phyloP scores from a whole-genome alignment of 192 early-diverging fungal genomes.

The Linnemannia exigua region DNA sequence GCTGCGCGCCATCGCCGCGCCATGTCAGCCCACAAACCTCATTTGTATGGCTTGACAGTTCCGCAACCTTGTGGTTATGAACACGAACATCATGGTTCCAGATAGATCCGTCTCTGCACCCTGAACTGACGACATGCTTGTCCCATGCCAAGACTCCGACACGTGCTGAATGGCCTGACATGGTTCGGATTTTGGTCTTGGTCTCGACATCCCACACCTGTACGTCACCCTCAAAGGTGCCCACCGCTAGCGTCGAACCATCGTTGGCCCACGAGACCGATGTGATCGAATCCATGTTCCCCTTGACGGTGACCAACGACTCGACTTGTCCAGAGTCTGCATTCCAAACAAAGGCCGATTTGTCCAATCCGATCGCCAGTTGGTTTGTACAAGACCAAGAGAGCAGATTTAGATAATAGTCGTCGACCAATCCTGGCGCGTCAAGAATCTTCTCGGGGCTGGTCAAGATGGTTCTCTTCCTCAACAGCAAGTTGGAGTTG shows the following conservation, averaged over 20 bases:
- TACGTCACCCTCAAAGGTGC: constrained; percentile 82
- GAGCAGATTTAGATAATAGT: constrained; percentile 96
- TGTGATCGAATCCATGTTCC: constrained; percentile 70
- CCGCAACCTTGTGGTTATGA: constrained; percentile 82
- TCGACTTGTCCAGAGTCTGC: constrained; percentile 78
- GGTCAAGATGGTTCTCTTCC: constrained; percentile 80
- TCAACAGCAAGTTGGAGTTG: constrained; percentile 29
- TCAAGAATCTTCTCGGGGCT: constrained; percentile 90
- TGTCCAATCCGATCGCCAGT: constrained; percentile 89
- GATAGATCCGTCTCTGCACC: constrained; percentile 91
- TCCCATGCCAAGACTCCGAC: constrained; percentile 93
- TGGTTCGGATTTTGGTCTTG: constrained; percentile 80
- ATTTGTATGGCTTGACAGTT: constrained; percentile 77
- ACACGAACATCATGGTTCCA: constrained; percentile 97
- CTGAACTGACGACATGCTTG: constrained; percentile 83
- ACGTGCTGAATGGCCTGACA: constrained; percentile 83
- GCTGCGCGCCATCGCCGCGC: constrained; percentile 79
- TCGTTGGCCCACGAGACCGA: constrained; percentile 84
- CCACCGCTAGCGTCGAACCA: constrained; percentile 78
- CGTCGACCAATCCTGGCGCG: constrained; percentile 90
- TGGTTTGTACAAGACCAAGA: constrained; percentile 91
- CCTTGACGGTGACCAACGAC: constrained; percentile 29
- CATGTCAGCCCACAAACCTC: constrained; percentile 94
- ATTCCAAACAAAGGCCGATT: constrained; percentile 93
- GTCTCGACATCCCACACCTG: constrained; percentile 94